These are phyloP conservation scores for Protomyces lactucae-debilis DNA, from an alignment of 1,139 yeast genomes.

Conservation along the genomic window DNA sequence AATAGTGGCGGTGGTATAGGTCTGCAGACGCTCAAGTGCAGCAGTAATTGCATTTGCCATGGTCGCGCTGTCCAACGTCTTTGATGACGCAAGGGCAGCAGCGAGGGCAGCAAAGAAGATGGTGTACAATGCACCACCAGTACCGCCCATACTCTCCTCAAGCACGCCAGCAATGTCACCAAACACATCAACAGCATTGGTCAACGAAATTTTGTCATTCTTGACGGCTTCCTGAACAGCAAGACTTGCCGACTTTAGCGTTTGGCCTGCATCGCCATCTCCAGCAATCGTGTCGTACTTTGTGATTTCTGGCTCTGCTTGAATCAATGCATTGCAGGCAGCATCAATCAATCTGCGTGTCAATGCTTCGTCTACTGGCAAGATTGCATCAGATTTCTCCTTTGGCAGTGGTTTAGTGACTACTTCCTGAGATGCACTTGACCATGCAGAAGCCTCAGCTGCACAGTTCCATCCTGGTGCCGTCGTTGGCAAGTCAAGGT, in stretches of 20 bases:
- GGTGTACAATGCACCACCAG: slow-evolving; percentile 89
- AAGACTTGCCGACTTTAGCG: slow-evolving; percentile 58
- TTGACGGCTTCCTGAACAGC: slow-evolving; percentile 57
- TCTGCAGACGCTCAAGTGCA: slow-evolving; percentile 60
- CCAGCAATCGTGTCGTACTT: slow-evolving; percentile 85
- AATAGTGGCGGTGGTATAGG: slow-evolving; percentile 78
- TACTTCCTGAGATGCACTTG: neutral
- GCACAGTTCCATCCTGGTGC: slow-evolving; percentile 44
- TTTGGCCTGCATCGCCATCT: slow-evolving; percentile 96
- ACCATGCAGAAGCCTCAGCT: neutral
- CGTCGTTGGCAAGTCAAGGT: slow-evolving; percentile 44
- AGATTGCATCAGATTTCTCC: neutral
- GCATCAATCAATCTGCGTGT: slow-evolving; percentile 16
- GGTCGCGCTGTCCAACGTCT: slow-evolving; percentile 39
- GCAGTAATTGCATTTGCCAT: slow-evolving; percentile 46
- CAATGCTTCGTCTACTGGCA: slow-evolving; percentile 4
- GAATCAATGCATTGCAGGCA: slow-evolving; percentile 34
- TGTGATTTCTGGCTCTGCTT: slow-evolving; percentile 74
- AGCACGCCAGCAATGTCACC: slow-evolving; percentile 61
- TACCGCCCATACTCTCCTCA: slow-evolving; percentile 92
- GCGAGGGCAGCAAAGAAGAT: slow-evolving; percentile 70
- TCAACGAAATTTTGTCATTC: slow-evolving; percentile 44
- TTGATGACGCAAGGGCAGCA: slow-evolving; percentile 43
- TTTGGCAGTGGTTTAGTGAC: slow-evolving; percentile 4
- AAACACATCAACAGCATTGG: slow-evolving; percentile 54